phyloP scores from a whole-genome alignment of 2,329 filamentous ascomycete genomes.

The Dissoconium aciculare region DNA sequence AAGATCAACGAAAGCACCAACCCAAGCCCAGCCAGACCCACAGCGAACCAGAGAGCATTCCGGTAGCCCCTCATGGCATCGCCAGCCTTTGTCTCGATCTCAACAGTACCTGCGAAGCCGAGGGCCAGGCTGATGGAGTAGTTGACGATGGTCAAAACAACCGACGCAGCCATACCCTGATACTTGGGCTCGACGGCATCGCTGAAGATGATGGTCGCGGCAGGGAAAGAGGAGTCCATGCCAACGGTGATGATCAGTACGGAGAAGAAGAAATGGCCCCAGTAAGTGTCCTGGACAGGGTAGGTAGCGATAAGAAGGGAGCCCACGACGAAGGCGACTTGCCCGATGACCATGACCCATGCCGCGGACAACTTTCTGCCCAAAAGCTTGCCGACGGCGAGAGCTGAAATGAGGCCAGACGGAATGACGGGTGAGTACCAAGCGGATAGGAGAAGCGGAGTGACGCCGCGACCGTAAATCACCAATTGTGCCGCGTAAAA shows the following conservation, averaged over 20 bases:
- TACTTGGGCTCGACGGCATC: slow-evolving; percentile 32
- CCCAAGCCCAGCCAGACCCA: slow-evolving; percentile 20
- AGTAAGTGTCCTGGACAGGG: slow-evolving; percentile 42
- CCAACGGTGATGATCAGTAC: slow-evolving; percentile 44
- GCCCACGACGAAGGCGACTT: slow-evolving; percentile 27
- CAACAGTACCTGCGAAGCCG: slow-evolving; percentile 51
- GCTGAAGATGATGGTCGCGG: slow-evolving; percentile 44
- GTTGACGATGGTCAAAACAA: slow-evolving; percentile 48
- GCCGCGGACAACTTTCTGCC: background rate
- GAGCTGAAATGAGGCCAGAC: slow-evolving; percentile 29
- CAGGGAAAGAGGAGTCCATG: slow-evolving; percentile 51
- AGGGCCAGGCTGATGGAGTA: slow-evolving; percentile 53
- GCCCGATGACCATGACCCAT: slow-evolving; percentile 21
- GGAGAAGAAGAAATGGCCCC: slow-evolving; percentile 43
- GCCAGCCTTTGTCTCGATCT: slow-evolving; percentile 33
- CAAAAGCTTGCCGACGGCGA: slow-evolving; percentile 20
- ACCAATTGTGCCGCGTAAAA: slow-evolving; percentile 20
- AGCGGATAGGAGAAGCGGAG: slow-evolving; percentile 2
- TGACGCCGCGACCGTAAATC: slow-evolving; percentile 14
- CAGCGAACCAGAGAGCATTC: slow-evolving; percentile 28
- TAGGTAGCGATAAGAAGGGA: slow-evolving; percentile 26
- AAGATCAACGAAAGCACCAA: slow-evolving; percentile 17
- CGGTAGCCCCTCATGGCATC: slow-evolving; percentile 28
- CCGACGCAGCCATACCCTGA: slow-evolving; percentile 35
- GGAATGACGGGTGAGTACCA: slow-evolving; percentile 28